Evolutionary conservation across 2,329 filamentous ascomycete species (phyloP).

Genomic region (Hymenoscyphus albidus): DNA sequence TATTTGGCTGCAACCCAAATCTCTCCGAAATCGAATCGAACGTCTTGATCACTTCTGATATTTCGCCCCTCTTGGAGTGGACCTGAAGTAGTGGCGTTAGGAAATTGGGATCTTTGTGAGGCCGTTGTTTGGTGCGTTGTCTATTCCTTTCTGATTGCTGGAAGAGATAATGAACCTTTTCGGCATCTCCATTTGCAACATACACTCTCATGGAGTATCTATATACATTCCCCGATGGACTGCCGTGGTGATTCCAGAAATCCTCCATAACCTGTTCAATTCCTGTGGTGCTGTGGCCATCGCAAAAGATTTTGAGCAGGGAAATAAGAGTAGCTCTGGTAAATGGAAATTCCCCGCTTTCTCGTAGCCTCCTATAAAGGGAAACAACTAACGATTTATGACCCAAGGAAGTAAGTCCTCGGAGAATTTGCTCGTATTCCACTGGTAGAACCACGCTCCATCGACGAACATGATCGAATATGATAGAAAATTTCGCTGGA

Average conservation of each 20-base stretch:
- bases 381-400: conserved; percentile 22
- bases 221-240: conserved; percentile 32
- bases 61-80: conserved; percentile 65
- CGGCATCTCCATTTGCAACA: conserved; percentile 44
- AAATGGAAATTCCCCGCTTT: conserved; percentile 17
- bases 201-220: conserved; percentile 39
- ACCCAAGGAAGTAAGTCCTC: conserved; percentile 22
- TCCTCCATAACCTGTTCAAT: conserved; percentile 39
- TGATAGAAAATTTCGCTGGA: conserved; percentile 14
- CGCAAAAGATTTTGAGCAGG: conserved; percentile 34
- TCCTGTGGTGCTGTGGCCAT: conserved; percentile 32
- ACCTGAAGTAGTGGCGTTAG: conserved; percentile 63
- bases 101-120: conserved; percentile 22
- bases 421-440: conserved; percentile 22
- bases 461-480: conserved; percentile 23
- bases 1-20: conserved; percentile 54
- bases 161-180: conserved; percentile 43
- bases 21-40: conserved; percentile 58
- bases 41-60: conserved; percentile 52
- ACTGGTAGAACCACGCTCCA: conserved; percentile 20
- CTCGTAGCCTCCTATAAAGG: conserved; percentile 27
- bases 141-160: conserved; percentile 32
- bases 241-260: conserved; percentile 32
- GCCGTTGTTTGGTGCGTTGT: not conserved
- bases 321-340: conserved; percentile 26